Evolutionary conservation across 2,329 filamentous ascomycete species (phyloP), one percentile per base, ranked within the genome.

Genomic region (Leptosphaerulina australis): DNA sequence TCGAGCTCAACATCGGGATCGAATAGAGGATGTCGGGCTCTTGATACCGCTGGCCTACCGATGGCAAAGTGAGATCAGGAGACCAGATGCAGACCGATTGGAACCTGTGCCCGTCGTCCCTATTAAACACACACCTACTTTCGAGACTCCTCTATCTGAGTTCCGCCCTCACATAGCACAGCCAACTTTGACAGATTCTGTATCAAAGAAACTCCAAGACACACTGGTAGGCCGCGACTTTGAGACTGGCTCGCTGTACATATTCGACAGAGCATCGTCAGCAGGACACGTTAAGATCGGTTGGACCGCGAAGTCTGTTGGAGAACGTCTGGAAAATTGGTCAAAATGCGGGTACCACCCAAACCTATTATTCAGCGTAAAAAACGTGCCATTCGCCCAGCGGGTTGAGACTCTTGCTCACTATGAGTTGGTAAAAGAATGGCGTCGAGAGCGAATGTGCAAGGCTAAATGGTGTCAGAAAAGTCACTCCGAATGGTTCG

Each of bases 331-430:
- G 4, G 14, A 34, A 21, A 25, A 14, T 20, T 53, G 50, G 50
- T 53, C 50, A 15, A 41, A 39, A 36, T 40, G 34, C 24, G 47
- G 47, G 18, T 53, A 53, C 24, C 31, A 12, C n/a, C 49, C 45
- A 8, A 41, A 24, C 17, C 17, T 41, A 12, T 22, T 56, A 25
- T 56, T 45, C 12, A 37, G 44, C n/a, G 26, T 28, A 5, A 20
- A 11, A 24, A 12, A n/a, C 2, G 35, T 53, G 26, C 49, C 49
- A n/a, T 15, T 50, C 37, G 49, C 49, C 30, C 49, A 56, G 39
- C 49, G 53, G 18, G 44, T 35, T 10, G 49, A 56, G 31, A 56
- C 53, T 9, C 49, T 53, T 25, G 44, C 49, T 20, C 53, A 56
- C 15, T 31, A 53, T 29, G 53, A 56, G 28, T 30, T 56, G 35